Evolutionary conservation across 2,329 filamentous ascomycete genomes (phyloP), one percentile per base, ranked within the genome.

Genomic region (Trichoderma cornu-damae): DNA sequence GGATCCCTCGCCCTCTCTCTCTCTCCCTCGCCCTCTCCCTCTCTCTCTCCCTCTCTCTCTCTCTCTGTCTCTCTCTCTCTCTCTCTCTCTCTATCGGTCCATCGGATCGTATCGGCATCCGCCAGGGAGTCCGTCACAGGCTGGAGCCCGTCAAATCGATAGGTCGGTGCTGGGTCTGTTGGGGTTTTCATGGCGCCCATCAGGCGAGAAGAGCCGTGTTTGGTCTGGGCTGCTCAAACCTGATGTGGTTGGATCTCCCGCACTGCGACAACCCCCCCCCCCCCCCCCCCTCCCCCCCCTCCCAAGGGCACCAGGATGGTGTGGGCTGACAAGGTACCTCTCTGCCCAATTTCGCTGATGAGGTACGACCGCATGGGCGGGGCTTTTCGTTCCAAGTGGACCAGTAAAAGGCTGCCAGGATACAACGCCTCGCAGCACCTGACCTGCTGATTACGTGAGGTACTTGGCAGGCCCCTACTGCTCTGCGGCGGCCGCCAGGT

Each of bases 41-140:
- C 46, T 44, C 38, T 34, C 42, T 16, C 56, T 47, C 57, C 34
- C 49, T 56, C 57, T 34, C 38, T 20, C 24, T 24, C 43, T 16
- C 44, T 35, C 46, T 44, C 38, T 34, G 34, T 16, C 56, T 47
- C 57, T 40, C 47, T 34, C 38, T 20, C 24, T 24, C 43, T 16
- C 44, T 35, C 46, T 44, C 38, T 34, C 42, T 16, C 56, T 47
- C 57, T 40, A 56, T 56, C 57, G 35, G 53, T 47, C 58, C 26
- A 59, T 55, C 50, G 42, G 57, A 59, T 58, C 58, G 53, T 52
- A 57, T 59, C 58, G 49, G 49, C 50, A 34, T 58, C 57, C 59
- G 53, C 50, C 30, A 50, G 30, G 48, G 54, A 52, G 47, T 37
- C 32, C 47, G 60, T 65, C 61, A 65, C 62, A 57, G 60, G 62